A percentile compares a stretch with the other conserved stretches of the same genome.
These are phyloP conservation scores for Eimeria zaria DNA, from an alignment of 169 alveolate species.

Conservation along the genomic window DNA sequence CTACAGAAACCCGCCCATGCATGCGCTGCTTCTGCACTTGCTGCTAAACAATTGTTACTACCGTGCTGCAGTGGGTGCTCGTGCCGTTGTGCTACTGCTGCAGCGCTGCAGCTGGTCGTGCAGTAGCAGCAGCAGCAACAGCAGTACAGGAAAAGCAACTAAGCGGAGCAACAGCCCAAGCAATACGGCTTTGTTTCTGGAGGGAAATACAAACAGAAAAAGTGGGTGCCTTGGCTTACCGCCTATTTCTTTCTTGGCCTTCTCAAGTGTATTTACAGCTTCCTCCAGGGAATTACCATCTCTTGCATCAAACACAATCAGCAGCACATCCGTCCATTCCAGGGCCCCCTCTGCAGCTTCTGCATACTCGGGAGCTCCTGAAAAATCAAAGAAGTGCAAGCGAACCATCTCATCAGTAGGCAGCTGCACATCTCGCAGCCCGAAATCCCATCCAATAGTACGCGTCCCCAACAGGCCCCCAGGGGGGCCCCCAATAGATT, in stretches of 20 bases:
- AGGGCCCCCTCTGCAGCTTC: slow-evolving; percentile 55
- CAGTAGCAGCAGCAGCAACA: neutral
- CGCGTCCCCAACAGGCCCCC: neutral
- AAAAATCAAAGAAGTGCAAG: slow-evolving; percentile 36
- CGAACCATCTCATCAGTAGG: slow-evolving; percentile 39
- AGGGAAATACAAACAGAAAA: neutral
- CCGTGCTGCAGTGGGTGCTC: neutral
- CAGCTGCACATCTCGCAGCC: slow-evolving; percentile 43
- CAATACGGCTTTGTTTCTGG: too few species aligned
- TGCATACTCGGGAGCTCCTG: slow-evolving; percentile 21
- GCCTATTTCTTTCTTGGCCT: neutral
- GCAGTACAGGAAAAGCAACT: neutral
- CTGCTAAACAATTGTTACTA: neutral
- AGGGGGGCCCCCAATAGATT: neutral
- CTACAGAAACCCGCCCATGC: neutral
- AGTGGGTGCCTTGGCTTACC: neutral
- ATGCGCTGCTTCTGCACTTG: neutral
- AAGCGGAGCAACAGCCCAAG: neutral
- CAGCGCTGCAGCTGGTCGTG: neutral
- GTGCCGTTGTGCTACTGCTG: neutral
- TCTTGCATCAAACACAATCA: slow-evolving; percentile 8
- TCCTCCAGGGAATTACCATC: neutral
- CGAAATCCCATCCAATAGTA: slow-evolving; percentile 36
- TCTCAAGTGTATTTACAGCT: neutral
- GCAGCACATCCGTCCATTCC: slow-evolving; percentile 15